Percentiles rank a stretch among this genome's conserved stretches.
These are phyloP conservation scores for Helichrysum umbraculigerum DNA, from an alignment of 129 eudicot genomes.

Conservation along the genomic window DNA sequence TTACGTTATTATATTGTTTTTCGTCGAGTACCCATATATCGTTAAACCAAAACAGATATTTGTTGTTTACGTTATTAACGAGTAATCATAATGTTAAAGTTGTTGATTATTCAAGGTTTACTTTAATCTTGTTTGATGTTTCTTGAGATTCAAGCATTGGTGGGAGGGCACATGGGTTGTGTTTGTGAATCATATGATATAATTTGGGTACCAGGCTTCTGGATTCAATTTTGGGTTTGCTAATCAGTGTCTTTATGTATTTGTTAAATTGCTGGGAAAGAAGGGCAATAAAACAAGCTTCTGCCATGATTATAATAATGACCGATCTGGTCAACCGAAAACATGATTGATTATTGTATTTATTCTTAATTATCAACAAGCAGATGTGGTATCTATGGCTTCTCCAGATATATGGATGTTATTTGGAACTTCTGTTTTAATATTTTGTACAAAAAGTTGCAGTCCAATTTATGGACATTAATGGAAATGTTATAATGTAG, in stretches of 20 bases:
- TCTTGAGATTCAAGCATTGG: constrained; percentile 18
- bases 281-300: constrained; percentile 4
- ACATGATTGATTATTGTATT: not conserved
- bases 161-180: constrained; percentile 30
- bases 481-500: not conserved
- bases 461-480: not conserved
- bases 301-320: constrained; percentile 18
- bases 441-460: not conserved
- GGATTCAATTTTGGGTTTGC: not conserved
- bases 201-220: constrained; percentile 25
- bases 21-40: not conserved
- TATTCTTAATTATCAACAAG: not conserved
- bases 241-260: not conserved
- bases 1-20: not conserved
- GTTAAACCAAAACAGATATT: not conserved
- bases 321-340: not conserved
- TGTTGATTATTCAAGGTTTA: not conserved
- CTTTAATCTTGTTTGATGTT: constrained; percentile 17
- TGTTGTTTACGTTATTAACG: not conserved
- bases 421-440: not conserved
- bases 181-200: constrained; percentile 20
- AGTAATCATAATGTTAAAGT: not conserved
- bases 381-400: not conserved
- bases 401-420: not conserved
- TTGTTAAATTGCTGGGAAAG: not conserved